These are phyloP conservation scores for Rhizopus arrhizus DNA, from an alignment of 371 early-diverging fungal species.

Conservation along the genomic window DNA sequence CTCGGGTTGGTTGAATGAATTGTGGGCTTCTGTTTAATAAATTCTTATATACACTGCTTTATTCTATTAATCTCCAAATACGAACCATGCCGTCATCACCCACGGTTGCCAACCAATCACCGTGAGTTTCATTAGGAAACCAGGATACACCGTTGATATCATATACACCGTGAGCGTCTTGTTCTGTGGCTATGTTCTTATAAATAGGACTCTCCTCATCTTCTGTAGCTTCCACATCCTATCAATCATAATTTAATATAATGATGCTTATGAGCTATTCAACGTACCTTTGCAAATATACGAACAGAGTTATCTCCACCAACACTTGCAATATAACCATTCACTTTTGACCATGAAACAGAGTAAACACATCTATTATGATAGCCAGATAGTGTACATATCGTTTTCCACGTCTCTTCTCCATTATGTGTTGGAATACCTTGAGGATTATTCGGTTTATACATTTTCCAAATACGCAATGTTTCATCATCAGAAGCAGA, in stretches of 20 bases:
- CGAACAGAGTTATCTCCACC: conserved; percentile 84
- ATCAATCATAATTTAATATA: too few relatives aligned
- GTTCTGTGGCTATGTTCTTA: conserved; percentile 42
- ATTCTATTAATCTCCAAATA: conserved; percentile 65
- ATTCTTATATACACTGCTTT: neutral
- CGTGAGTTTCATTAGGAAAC: conserved; percentile 70
- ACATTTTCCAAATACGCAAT: conserved; percentile 79
- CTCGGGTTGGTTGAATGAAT: conserved; percentile 47
- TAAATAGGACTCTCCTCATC: conserved; percentile 36
- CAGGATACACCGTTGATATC: conserved; percentile 91
- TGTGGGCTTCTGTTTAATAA: conserved; percentile 18
- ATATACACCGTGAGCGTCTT: conserved; percentile 76
- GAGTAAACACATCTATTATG: conserved; percentile 87
- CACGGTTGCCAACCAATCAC: conserved; percentile 75
- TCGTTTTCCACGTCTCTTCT: conserved; percentile 70
- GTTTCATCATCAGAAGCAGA: conserved; percentile 91
- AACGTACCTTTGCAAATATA: conserved; percentile 57
- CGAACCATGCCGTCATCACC: conserved; percentile 89
- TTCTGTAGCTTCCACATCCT: conserved; percentile 22
- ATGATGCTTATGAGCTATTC: neutral
- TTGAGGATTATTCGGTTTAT: conserved; percentile 48
- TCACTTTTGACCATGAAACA: conserved; percentile 86
- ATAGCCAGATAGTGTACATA: conserved; percentile 64
- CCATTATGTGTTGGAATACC: conserved; percentile 51
- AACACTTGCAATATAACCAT: conserved; percentile 75